Evolutionary conservation across 2,329 filamentous ascomycete genomes (phyloP).

Genomic region (Penicillium sp.): DNA sequence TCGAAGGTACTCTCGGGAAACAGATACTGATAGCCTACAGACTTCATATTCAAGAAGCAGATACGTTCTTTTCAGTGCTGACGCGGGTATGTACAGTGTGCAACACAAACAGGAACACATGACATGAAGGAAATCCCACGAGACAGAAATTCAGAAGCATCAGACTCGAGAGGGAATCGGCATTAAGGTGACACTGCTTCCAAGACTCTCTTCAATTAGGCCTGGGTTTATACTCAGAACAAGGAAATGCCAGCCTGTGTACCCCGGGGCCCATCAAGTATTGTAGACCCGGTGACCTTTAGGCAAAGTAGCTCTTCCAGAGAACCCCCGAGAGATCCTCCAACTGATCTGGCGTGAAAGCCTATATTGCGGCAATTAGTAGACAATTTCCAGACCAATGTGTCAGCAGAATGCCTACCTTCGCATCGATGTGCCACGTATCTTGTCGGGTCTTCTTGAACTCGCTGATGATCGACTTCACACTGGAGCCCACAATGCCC

Average conservation of each 20-base stretch:
- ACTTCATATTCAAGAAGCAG: neutral
- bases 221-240: neutral
- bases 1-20: slow-evolving; percentile 67
- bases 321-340: slow-evolving; percentile 94
- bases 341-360: slow-evolving; percentile 86
- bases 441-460: slow-evolving; percentile 99
- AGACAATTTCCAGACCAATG: neutral
- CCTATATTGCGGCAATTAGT: slow-evolving; percentile 54
- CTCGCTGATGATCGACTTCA: slow-evolving; percentile 89
- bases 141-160: neutral
- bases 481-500: slow-evolving; percentile 91
- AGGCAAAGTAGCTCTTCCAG: slow-evolving; percentile 99
- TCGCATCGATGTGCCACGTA: slow-evolving; percentile 97
- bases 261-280: neutral
- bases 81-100: neutral
- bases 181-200: neutral
- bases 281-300: slow-evolving; percentile 15
- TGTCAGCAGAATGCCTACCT: slow-evolving; percentile 63
- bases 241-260: neutral
- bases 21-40: neutral
- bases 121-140: neutral
- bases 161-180: neutral
- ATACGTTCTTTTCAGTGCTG: neutral
- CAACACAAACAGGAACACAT: neutral
- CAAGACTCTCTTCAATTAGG: neutral